phyloP scores from a whole-genome alignment of 257 asterid genomes.

The Gentiana dahurica region DNA sequence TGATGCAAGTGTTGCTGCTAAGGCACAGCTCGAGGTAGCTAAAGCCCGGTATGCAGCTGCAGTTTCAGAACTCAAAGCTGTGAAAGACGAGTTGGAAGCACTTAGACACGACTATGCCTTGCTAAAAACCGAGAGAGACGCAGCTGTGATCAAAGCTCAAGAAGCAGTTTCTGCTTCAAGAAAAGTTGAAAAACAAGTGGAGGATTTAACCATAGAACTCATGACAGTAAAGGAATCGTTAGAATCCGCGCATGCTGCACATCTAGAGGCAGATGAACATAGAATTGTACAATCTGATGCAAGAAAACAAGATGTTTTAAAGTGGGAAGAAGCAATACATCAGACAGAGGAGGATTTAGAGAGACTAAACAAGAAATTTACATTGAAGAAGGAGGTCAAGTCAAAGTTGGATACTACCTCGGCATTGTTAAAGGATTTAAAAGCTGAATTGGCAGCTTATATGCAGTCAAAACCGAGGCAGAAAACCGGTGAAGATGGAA shows the following conservation, averaged over 20 bases:
- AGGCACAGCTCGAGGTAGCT: slow-evolving; percentile 96
- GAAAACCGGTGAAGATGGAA: slow-evolving; percentile 29
- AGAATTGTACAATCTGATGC: slow-evolving; percentile 75
- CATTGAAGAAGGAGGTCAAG: slow-evolving; percentile 47
- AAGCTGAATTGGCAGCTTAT: slow-evolving; percentile 70
- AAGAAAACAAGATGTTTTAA: slow-evolving; percentile 60
- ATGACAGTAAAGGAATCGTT: slow-evolving; percentile 64
- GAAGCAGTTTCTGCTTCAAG: slow-evolving; percentile 46
- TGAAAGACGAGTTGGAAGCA: slow-evolving; percentile 45
- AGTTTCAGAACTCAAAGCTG: slow-evolving; percentile 50
- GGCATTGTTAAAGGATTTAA: slow-evolving; percentile 43
- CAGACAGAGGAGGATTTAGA: slow-evolving; percentile 62
- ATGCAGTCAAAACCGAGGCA: slow-evolving; percentile 44
- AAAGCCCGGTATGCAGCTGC: slow-evolving; percentile 74
- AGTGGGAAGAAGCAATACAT: slow-evolving; percentile 72
- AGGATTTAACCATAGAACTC: slow-evolving; percentile 79
- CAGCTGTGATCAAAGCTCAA: slow-evolving; percentile 50
- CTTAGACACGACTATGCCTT: slow-evolving; percentile 45
- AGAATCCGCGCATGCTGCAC: slow-evolving; percentile 85
- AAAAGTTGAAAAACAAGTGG: slow-evolving; percentile 77
- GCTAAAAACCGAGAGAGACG: slow-evolving; percentile 53
- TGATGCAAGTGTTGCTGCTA: slow-evolving; percentile 80
- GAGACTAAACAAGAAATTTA: slow-evolving; percentile 38
- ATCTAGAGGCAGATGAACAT: slow-evolving; percentile 87
- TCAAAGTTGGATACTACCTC: slow-evolving; percentile 56